Evolutionary conservation across 352 stramenopile genomes (phyloP).

Genomic region (Globisporangium canariense): DNA sequence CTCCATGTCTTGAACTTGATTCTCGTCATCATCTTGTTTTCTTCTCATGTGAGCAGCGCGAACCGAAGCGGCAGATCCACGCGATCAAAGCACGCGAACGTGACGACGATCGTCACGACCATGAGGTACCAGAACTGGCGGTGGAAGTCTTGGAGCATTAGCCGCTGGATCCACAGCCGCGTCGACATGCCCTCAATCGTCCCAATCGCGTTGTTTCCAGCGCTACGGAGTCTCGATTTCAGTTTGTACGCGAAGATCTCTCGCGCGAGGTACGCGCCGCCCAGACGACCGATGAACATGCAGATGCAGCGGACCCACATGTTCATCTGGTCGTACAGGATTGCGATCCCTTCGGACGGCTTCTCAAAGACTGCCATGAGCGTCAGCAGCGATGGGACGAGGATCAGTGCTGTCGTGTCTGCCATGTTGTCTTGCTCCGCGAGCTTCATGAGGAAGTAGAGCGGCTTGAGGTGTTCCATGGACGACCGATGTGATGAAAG

Average conservation of each 20-base stretch:
- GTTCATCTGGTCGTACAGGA: constrained; percentile 69
- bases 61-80: constrained; percentile 72
- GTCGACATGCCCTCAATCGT: constrained; percentile 67
- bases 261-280: constrained; percentile 66
- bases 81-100: constrained; percentile 82
- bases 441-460: constrained; percentile 89
- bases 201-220: constrained; percentile 14
- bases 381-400: constrained; percentile 78
- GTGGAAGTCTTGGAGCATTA: constrained; percentile 86
- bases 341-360: constrained; percentile 50
- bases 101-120: constrained; percentile 77
- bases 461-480: constrained; percentile 44
- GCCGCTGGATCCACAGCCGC: constrained; percentile 75
- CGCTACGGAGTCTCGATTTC: constrained; percentile 38
- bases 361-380: constrained; percentile 75
- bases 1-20: background rate
- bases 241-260: constrained; percentile 88
- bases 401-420: constrained; percentile 80
- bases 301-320: constrained; percentile 82
- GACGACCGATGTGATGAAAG: constrained; percentile 11
- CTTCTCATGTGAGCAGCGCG: constrained; percentile 48
- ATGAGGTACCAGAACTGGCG: constrained; percentile 87
- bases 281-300: constrained; percentile 79
- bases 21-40: background rate
- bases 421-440: constrained; percentile 89